Conservation (phyloP, 2,329 filamentous ascomycete genomes). For the Ophiostoma ips region DNA sequence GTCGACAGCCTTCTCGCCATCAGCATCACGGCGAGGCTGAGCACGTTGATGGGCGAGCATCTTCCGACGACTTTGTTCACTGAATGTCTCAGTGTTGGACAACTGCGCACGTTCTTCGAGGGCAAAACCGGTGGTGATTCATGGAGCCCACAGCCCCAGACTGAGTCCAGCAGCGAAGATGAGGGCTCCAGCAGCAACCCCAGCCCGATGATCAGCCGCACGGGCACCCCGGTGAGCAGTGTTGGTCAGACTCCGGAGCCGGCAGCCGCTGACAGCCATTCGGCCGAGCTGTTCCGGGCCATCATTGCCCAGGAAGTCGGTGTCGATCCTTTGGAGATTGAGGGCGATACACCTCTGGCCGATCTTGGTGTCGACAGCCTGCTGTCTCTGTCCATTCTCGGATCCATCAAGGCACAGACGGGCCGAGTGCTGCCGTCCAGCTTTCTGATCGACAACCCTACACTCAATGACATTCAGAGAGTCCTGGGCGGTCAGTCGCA, state of each 20-base stretch:
- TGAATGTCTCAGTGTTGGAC: constrained; percentile 40
- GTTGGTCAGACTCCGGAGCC: constrained; percentile 18
- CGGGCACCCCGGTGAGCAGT: constrained; percentile 34
- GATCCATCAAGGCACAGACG: constrained; percentile 39
- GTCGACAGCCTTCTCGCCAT: constrained; percentile 48
- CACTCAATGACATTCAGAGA: constrained; percentile 51
- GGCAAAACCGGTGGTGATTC: constrained; percentile 17
- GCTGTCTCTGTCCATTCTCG: constrained; percentile 41
- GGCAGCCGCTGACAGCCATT: constrained; percentile 25
- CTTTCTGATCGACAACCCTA: constrained; percentile 46
- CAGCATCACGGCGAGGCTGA: constrained; percentile 41
- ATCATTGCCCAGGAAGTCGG: constrained; percentile 61
- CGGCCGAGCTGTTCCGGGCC: constrained; percentile 35
- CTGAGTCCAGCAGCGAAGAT: constrained; percentile 30
- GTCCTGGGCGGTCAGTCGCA: constrained; percentile 40
- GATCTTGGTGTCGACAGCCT: constrained; percentile 46
- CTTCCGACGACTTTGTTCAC: constrained; percentile 38
- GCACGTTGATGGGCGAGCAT: constrained; percentile 43
- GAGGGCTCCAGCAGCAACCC: constrained; percentile 33
- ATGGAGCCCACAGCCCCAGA: constrained; percentile 7
- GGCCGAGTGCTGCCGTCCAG: constrained; percentile 41
- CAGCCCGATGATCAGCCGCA: constrained; percentile 39
- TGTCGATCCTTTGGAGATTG: constrained; percentile 50
- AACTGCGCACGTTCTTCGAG: constrained; percentile 32
- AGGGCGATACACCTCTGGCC: constrained; percentile 38